Conservation (phyloP, 768 basidiomycete genomes). For the Leccinum pellstonianum region DNA sequence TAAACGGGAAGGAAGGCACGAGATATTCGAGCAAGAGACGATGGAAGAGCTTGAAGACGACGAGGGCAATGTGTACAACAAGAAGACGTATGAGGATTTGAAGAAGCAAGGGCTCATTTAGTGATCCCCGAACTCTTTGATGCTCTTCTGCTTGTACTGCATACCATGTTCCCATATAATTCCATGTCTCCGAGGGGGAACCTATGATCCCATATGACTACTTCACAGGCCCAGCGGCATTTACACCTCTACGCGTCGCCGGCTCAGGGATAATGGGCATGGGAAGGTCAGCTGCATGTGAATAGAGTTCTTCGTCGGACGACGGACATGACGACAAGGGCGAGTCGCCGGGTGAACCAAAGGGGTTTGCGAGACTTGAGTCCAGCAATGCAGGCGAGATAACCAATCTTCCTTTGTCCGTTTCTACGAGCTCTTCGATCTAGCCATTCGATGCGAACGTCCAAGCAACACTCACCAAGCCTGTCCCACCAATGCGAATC, state of each 20-base stretch:
- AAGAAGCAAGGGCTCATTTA: slow-evolving; percentile 93
- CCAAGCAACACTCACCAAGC: slow-evolving; percentile 46
- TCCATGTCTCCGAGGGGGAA: neutral
- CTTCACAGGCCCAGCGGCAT: slow-evolving; percentile 8
- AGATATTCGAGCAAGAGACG: slow-evolving; percentile 89
- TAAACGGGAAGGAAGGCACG: slow-evolving; percentile 94
- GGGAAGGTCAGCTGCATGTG: slow-evolving; percentile 67
- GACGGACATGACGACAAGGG: slow-evolving; percentile 74
- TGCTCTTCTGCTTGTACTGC: slow-evolving; percentile 4
- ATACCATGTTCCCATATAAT: slow-evolving; percentile 3
- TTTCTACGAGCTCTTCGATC: slow-evolving; percentile 14
- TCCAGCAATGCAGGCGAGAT: slow-evolving; percentile 43
- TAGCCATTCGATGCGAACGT: neutral
- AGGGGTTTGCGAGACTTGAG: slow-evolving; percentile 58
- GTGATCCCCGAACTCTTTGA: neutral
- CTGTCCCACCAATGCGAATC: slow-evolving; percentile 77
- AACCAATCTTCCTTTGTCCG: slow-evolving; percentile 16
- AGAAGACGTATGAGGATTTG: slow-evolving; percentile 95
- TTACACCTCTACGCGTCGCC: slow-evolving; percentile 5
- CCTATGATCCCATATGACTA: slow-evolving; percentile 4
- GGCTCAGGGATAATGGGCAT: slow-evolving; percentile 54
- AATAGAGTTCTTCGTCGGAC: slow-evolving; percentile 83
- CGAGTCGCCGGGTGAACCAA: slow-evolving; percentile 66
- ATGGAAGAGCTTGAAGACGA: slow-evolving; percentile 99
- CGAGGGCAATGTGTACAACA: slow-evolving; percentile 97